Percentiles rank a stretch among this genome's conserved stretches.
Evolutionary conservation across 345 rosid species (phyloP).

Genomic region (Geranium rotundifolium): DNA sequence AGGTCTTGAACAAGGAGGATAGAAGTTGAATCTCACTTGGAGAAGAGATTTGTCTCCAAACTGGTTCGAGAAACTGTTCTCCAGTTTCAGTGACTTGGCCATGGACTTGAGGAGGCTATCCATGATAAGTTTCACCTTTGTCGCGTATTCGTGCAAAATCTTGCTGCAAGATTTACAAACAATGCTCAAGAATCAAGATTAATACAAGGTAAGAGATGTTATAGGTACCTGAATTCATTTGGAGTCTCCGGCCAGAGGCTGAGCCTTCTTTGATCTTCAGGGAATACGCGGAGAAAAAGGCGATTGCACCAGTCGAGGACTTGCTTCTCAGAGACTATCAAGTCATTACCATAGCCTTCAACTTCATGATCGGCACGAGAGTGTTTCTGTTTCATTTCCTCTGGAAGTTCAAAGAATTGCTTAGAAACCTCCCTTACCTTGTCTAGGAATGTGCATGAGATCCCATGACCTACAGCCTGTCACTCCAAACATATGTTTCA

Average conservation of each 20-base stretch:
- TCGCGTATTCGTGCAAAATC: conserved; percentile 20
- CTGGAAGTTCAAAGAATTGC: conserved; percentile 29
- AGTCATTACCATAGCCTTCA: conserved; percentile 43
- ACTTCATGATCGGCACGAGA: conserved; percentile 20
- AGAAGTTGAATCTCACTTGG: conserved; percentile 42
- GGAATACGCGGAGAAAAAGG: conserved; percentile 31
- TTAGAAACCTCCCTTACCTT: conserved; percentile 20
- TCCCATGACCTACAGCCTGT: conserved; percentile 43
- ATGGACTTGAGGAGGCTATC: conserved; percentile 31
- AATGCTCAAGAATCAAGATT: not conserved
- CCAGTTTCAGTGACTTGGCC: conserved; percentile 27
- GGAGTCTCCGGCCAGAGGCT: conserved; percentile 44
- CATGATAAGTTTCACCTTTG: conserved; percentile 18
- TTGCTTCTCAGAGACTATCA: conserved; percentile 27
- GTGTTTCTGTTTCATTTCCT: conserved; percentile 31
- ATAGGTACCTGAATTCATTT: conserved; percentile 22
- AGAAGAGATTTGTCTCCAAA: conserved; percentile 23
- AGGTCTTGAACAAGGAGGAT: conserved; percentile 40
- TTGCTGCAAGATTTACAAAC: conserved; percentile 13
- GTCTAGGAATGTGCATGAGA: conserved; percentile 29
- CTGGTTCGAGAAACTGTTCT: conserved; percentile 28
- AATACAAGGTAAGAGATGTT: not conserved
- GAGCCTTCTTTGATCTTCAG: conserved; percentile 26
- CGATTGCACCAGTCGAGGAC: conserved; percentile 36
- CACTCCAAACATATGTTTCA: too few relatives aligned